phyloP scores from a whole-genome alignment of 148 eudicot species.

The Dysphania ambrosioides region DNA sequence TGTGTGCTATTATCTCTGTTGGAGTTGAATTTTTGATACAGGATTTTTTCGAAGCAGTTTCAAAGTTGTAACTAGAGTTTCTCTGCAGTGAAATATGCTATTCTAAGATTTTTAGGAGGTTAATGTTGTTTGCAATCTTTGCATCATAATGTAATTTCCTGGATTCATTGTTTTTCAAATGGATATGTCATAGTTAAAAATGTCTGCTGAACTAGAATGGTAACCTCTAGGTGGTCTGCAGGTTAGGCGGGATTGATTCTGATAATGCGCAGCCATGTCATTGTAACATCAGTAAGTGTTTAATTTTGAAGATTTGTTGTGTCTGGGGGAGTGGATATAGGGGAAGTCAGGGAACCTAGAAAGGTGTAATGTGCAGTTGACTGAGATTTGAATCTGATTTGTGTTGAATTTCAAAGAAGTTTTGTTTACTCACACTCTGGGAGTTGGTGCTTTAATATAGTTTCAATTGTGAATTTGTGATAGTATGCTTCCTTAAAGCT shows the following conservation, averaged over 20 bases:
- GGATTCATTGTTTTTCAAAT: neutral
- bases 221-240: constrained; percentile 93
- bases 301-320: neutral
- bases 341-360: no score
- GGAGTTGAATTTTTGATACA: neutral
- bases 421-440: neutral
- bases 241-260: constrained; percentile 82
- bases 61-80: neutral
- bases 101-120: neutral
- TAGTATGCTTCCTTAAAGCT: neutral
- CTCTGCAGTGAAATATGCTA: no score
- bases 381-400: neutral
- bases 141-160: neutral
- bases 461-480: neutral
- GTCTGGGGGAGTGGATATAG: neutral
- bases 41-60: neutral
- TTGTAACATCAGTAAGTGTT: constrained; percentile 75
- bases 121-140: no score
- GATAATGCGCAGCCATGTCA: constrained; percentile 95
- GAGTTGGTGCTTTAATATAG: neutral
- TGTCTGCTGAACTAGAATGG: constrained; percentile 42
- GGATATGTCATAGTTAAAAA: neutral
- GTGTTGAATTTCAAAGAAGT: neutral
- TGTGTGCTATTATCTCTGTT: neutral
- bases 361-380: neutral